phyloP scores from a whole-genome alignment of 805 yeast genomes.

The Kuraishia molischiana region DNA sequence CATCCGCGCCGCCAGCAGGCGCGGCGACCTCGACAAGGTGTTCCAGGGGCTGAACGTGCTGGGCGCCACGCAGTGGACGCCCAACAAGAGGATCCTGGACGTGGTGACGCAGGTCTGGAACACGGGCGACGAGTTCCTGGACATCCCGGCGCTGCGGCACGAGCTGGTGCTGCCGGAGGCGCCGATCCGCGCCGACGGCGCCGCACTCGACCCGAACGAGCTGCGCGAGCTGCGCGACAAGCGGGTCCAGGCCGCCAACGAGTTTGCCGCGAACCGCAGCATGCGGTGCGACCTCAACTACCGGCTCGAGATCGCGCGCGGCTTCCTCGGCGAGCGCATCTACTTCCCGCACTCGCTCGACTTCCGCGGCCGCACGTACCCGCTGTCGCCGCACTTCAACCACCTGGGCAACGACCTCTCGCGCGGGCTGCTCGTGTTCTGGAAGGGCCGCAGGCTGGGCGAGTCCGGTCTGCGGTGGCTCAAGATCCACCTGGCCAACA shows the following conservation, averaged over 20 bases:
- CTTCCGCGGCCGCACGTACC: constrained; percentile 80
- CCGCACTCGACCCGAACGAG: constrained; percentile 62
- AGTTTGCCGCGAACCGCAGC: constrained; percentile 62
- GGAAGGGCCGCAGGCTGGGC: constrained; percentile 71
- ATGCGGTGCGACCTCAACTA: constrained; percentile 91
- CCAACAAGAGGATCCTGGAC: constrained; percentile 61
- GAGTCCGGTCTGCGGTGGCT: constrained; percentile 60
- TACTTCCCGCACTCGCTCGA: constrained; percentile 77
- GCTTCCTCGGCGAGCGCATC: constrained; percentile 70
- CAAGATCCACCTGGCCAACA: constrained; percentile 64
- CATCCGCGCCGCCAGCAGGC: constrained; percentile 71
- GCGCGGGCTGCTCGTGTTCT: constrained; percentile 59
- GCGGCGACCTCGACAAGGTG: constrained; percentile 54
- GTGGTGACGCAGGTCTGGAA: constrained; percentile 81
- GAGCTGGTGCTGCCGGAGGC: constrained; percentile 39
- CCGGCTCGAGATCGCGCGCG: constrained; percentile 91
- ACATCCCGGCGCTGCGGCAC: constrained; percentile 51
- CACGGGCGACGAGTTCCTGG: constrained; percentile 61
- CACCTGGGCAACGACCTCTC: constrained; percentile 76
- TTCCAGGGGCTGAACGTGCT: constrained; percentile 77
- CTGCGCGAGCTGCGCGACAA: constrained; percentile 58
- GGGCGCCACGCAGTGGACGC: constrained; percentile 89
- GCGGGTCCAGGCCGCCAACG: constrained; percentile 47
- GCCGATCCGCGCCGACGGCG: constrained; percentile 39
- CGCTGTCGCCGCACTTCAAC: constrained; percentile 70